These are phyloP conservation scores for Vachellia pachyceras DNA, from an alignment of 306 rosid species.

Conservation along the genomic window DNA sequence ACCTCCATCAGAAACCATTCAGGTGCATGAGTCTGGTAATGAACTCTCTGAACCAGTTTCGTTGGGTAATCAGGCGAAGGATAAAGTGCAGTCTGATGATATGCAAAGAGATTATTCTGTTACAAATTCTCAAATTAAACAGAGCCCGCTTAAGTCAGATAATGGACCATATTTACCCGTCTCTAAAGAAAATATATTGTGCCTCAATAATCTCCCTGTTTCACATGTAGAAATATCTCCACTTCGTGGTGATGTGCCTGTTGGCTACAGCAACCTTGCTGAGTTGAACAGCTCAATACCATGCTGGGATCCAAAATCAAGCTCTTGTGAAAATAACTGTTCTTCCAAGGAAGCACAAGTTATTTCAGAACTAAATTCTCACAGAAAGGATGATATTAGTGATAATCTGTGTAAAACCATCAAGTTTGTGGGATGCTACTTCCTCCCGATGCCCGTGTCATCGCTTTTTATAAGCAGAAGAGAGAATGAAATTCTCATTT, in stretches of 20 bases:
- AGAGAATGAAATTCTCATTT: conserved; percentile 63
- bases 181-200: background rate
- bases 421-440: conserved; percentile 75
- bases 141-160: background rate
- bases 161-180: background rate
- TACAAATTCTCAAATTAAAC: conserved; percentile 3
- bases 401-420: conserved; percentile 51
- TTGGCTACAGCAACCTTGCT: conserved; percentile 42
- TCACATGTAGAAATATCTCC: conserved; percentile 46
- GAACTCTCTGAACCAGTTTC: conserved; percentile 43
- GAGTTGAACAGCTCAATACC: conserved; percentile 32
- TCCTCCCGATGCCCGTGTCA: conserved; percentile 75
- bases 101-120: conserved; percentile 16
- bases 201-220: conserved; percentile 35
- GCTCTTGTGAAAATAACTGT: conserved; percentile 42
- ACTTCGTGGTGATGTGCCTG: conserved; percentile 43
- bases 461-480: conserved; percentile 56
- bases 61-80: conserved; percentile 15
- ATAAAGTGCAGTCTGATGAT: conserved; percentile 18
- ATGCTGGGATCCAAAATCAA: conserved; percentile 42
- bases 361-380: conserved; percentile 45
- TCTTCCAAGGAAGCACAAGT: conserved; percentile 42
- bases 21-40: conserved; percentile 42
- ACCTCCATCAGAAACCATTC: conserved; percentile 45
- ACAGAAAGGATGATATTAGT: conserved; percentile 43